Evolutionary conservation across 352 stramenopile genomes (phyloP).

Genomic region (Pythium grandisporangium): DNA sequence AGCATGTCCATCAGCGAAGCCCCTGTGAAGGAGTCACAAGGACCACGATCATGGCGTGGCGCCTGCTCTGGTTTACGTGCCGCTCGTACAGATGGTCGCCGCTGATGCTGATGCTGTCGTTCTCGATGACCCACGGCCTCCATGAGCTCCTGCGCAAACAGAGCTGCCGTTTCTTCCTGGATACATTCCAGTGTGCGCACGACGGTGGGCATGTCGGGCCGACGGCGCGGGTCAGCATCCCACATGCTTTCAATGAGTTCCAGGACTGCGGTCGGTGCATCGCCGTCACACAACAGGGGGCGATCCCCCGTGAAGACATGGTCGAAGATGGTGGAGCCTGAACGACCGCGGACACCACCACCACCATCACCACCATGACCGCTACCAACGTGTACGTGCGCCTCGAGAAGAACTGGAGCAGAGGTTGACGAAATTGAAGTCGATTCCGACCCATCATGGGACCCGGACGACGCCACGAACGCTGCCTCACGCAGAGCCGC

Average conservation of each 20-base stretch:
- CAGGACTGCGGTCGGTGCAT: no score
- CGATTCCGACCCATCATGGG: not conserved
- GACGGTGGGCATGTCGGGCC: conserved; percentile 4
- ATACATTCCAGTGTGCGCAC: conserved; percentile 9
- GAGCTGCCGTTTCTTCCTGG: conserved; percentile 3
- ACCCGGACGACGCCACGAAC: not conserved
- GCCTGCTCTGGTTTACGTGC: no score
- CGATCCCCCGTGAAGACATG: not conserved
- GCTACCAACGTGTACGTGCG: no score
- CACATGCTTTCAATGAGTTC: conserved; percentile 10
- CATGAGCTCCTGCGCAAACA: not conserved
- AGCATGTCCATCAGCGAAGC: conserved; percentile 12
- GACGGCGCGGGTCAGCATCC: conserved; percentile 1
- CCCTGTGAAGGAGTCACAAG: conserved; percentile 11
- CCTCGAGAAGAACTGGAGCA: no score
- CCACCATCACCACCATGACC: no score
- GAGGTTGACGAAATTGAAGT: not conserved
- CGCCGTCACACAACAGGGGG: no score
- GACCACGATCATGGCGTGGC: not conserved
- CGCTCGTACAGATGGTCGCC: no score
- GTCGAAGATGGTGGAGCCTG: no score
- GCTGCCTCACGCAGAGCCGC: no score
- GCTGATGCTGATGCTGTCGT: not conserved
- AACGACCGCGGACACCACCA: no score
- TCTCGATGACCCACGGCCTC: not conserved